Conservation (phyloP, 2,329 filamentous ascomycete species). For the Blastomyces emzantsi region DNA sequence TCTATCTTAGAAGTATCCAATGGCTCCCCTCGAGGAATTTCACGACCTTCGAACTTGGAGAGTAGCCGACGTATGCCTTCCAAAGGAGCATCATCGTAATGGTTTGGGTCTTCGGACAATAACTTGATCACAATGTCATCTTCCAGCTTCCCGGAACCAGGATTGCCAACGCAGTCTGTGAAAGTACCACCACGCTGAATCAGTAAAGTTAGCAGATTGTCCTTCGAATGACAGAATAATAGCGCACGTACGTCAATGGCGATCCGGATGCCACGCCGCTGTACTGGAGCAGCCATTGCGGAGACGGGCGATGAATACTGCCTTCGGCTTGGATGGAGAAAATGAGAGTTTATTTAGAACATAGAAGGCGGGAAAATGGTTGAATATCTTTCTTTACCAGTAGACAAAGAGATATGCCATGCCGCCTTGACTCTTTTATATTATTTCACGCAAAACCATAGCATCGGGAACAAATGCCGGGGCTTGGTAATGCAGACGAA, state of each 20-base stretch:
- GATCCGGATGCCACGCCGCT: conserved; percentile 26
- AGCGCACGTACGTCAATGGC: conserved; percentile 28
- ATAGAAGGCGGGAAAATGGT: neutral
- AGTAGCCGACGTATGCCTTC: conserved; percentile 85
- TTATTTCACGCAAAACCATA: neutral
- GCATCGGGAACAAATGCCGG: neutral
- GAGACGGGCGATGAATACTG: neutral
- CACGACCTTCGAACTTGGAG: conserved; percentile 61
- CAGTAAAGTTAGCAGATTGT: conserved; percentile 5
- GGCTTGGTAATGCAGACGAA: neutral
- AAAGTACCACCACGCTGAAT: conserved; percentile 72
- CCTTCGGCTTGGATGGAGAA: neutral
- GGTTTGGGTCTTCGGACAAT: conserved; percentile 78
- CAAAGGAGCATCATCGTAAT: conserved; percentile 83
- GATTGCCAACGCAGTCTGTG: conserved; percentile 83
- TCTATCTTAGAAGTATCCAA: conserved; percentile 78
- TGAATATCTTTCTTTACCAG: neutral
- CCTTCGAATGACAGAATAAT: neutral
- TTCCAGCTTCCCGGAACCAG: conserved; percentile 56
- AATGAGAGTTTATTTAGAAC: neutral
- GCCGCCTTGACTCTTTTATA: neutral
- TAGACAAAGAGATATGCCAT: neutral
- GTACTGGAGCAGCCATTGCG: conserved; percentile 11
- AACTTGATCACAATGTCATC: conserved; percentile 80
- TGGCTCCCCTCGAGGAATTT: conserved; percentile 69